A percentile compares a stretch with the other conserved stretches of the same genome.
phyloP scores from a whole-genome alignment of 768 basidiomycete species.

The Pholiota conissans region DNA sequence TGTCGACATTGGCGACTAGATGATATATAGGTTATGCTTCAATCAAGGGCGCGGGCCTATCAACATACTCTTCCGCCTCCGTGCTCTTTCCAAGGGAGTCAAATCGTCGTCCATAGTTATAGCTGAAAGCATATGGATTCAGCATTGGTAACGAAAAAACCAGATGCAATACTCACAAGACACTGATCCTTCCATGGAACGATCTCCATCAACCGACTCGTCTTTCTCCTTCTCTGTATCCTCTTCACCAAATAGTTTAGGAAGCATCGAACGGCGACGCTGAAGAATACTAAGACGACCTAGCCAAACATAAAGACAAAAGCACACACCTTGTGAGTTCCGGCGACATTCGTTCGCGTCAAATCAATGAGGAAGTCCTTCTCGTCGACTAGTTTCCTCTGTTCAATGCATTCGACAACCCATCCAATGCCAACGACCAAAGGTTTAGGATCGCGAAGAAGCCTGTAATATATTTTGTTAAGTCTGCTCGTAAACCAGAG shows the following conservation, averaged over 20 bases:
- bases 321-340: constrained; percentile 57
- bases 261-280: constrained; percentile 77
- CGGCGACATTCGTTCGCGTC: constrained; percentile 56
- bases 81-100: constrained; percentile 69
- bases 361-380: constrained; percentile 64
- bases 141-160: not conserved
- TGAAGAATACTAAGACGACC: constrained; percentile 24
- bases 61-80: constrained; percentile 45
- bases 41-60: constrained; percentile 28
- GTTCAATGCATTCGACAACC: constrained; percentile 86
- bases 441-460: constrained; percentile 69
- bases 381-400: constrained; percentile 63
- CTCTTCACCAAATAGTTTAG: constrained; percentile 49
- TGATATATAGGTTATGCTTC: not conserved
- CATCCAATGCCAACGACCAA: constrained; percentile 81
- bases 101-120: constrained; percentile 52
- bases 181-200: constrained; percentile 44
- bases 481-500: not conserved
- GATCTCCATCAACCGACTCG: constrained; percentile 32
- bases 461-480: constrained; percentile 33
- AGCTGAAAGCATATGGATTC: constrained; percentile 30
- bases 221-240: constrained; percentile 28
- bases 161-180: constrained; percentile 36
- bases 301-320: not conserved
- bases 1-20: not conserved